Conservation (phyloP, 495 filamentous ascomycete genomes). For the Penicillium samsonianum region DNA sequence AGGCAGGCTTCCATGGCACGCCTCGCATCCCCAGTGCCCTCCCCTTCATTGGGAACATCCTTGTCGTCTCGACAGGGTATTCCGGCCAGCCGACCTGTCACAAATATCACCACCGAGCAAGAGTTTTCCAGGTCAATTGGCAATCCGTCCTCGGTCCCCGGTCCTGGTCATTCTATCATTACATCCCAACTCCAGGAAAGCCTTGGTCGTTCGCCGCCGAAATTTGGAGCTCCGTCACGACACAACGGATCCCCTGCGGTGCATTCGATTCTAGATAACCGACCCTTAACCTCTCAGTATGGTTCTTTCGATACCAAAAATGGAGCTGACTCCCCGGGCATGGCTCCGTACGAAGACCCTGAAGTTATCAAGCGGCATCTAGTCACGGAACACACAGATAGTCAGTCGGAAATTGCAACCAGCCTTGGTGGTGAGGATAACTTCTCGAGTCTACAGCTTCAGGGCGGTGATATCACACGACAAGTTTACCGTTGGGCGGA, state of each 20-base stretch:
- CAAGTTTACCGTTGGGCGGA: conserved; percentile 95
- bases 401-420: conserved; percentile 42
- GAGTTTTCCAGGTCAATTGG: conserved; percentile 38
- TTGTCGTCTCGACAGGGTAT: conserved; percentile 46
- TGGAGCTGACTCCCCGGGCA: conserved; percentile 36
- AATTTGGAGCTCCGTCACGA: conserved; percentile 54
- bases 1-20: conserved; percentile 71
- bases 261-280: conserved; percentile 46
- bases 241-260: conserved; percentile 57
- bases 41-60: conserved; percentile 45
- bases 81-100: conserved; percentile 30
- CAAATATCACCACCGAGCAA: conserved; percentile 24
- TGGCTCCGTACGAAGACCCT: conserved; percentile 68
- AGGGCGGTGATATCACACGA: conserved; percentile 91
- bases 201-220: conserved; percentile 53
- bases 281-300: conserved; percentile 63
- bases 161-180: conserved; percentile 75
- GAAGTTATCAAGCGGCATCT: conserved; percentile 81
- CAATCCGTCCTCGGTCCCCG: conserved; percentile 50
- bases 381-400: conserved; percentile 53
- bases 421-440: conserved; percentile 68
- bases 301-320: conserved; percentile 74
- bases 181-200: conserved; percentile 71
- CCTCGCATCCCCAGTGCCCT: conserved; percentile 68
- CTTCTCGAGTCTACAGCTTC: conserved; percentile 88